phyloP scores from a whole-genome alignment of 805 yeast species.

The Candida caryicola region DNA sequence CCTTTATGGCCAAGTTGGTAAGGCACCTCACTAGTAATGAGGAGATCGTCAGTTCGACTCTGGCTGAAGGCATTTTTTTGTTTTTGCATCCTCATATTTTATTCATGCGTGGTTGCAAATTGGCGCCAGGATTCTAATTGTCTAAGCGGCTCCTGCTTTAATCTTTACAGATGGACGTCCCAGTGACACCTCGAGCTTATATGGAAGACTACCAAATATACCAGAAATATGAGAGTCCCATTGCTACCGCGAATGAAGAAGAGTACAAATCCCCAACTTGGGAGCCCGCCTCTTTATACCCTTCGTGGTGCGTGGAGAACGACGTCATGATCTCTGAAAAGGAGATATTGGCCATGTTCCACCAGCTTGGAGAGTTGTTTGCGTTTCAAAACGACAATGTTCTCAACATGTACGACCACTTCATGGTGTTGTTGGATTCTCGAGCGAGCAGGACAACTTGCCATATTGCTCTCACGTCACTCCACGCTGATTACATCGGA shows the following conservation, averaged over 20 bases:
- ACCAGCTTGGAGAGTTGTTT: constrained; percentile 56
- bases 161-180: neutral
- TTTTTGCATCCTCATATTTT: constrained; percentile 2
- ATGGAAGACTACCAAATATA: constrained; percentile 5
- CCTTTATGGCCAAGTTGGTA: constrained; percentile 16
- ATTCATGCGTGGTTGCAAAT: neutral
- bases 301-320: constrained; percentile 15
- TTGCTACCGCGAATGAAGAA: constrained; percentile 1
- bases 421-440: constrained; percentile 80
- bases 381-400: constrained; percentile 84
- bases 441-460: constrained; percentile 79
- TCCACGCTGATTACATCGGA: constrained; percentile 91
- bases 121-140: no score
- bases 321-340: constrained; percentile 23
- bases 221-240: constrained; percentile 5
- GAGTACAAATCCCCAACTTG: neutral
- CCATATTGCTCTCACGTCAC: constrained; percentile 61
- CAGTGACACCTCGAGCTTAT: neutral
- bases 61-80: constrained; percentile 13
- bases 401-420: constrained; percentile 76
- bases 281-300: constrained; percentile 2
- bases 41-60: constrained; percentile 16
- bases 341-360: constrained; percentile 61
- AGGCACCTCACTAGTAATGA: constrained; percentile 16
- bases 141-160: no score